Base-by-base conservation (phyloP, 202 grass and related monocot species). In the Alloteropsis angusta region DNA sequence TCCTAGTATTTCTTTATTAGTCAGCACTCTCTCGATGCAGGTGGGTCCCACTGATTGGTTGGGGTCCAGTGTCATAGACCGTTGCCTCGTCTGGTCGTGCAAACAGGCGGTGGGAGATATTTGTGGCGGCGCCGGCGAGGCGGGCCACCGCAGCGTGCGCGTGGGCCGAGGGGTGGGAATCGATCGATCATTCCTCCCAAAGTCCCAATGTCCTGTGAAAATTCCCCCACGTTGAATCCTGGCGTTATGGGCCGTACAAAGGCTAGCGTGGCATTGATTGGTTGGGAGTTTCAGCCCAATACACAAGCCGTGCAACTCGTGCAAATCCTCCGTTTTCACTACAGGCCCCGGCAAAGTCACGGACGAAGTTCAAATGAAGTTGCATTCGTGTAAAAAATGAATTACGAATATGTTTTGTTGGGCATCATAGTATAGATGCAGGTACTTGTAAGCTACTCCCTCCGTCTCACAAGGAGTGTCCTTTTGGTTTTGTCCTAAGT, bases 91-190 rank as follows among this genome's bases (percentile, higher is more conserved):
- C 26, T 15, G 22, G 71, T 12, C 11, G 34, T 17, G 17, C 3
- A 9, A 21, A 34, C 11, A 14, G 48, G 41, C 60, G 41, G 83
- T 53, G 54, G 62, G 55, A 84, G 70, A 76, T 84, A 75, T 75
- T 80, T 83, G 62, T 38, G n/a, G 44, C 52, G 71, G 54, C 78
- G 62, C 9, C 53, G 50, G 30, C 60, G 18, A 25, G 44, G 60
- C 34, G 44, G 44, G 8, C 28, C 12, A 17, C 2, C 13, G 21
- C 17, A 43, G 30, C 28, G 5, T 13, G 11, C 5, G 11, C 19
- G 3, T 10, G 32, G 35, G 12, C 67, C 41, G 64, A 9, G 17
- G 22, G 5, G 25, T 19, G 65, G 21, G 58, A 34, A 32, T 26
- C 17, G 28, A 30, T 30, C 28, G n/a, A 38, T 41, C 0, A n/a